Base-by-base conservation (phyloP, 2,329 filamentous ascomycete species). In the Colletotrichum liriopes region DNA sequence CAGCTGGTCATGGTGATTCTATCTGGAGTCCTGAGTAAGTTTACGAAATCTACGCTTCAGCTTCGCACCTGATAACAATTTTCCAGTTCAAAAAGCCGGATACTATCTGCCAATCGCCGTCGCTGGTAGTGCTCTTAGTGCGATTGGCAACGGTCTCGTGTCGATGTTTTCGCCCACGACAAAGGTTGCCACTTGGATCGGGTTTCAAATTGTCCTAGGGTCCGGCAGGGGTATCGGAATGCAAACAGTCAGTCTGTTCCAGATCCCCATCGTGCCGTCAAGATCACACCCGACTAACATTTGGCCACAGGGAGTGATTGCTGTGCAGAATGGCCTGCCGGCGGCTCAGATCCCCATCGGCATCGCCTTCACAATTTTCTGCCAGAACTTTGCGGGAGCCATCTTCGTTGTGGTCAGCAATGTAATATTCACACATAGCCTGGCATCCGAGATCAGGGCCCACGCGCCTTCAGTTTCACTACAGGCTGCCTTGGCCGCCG, bases 191-290 rank as follows among this genome's bases (percentile, higher is more conserved):
- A 76, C 43, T 2, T 63, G 60, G 26, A 77, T 49, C 86, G 84
- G 82, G 82, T 88, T 56, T 56, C 63, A 65, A 29, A 20, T 51
- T 85, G 85, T 18, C 87, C 84, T 74, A 84, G 88, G 77, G 76
- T 87, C 29, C 74, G 87, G 3, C 75, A 79, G 85, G 9, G 88
- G 87, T 8, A 75, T 82, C 6, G 82, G 77, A 14, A 79, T 85
- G 47, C 85, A 89, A 75, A 81, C 86, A 73, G 49, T 65, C 11
- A 35, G 20, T 0, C 47, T 0, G 23, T 26, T 26, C 23, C 23
- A 26, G 23, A 26, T 5, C 43, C 7, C 0, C n/a, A 12, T 43
- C 39, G 0, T 0, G 43, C 12, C n/a, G 16, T 6, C 43, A 14
- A 47, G 43, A 47, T 47, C 43, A 47, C 14, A 47, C 43, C 43